Conservation (phyloP, 306 rosid species). For the Fragaria nilgerrensis region DNA sequence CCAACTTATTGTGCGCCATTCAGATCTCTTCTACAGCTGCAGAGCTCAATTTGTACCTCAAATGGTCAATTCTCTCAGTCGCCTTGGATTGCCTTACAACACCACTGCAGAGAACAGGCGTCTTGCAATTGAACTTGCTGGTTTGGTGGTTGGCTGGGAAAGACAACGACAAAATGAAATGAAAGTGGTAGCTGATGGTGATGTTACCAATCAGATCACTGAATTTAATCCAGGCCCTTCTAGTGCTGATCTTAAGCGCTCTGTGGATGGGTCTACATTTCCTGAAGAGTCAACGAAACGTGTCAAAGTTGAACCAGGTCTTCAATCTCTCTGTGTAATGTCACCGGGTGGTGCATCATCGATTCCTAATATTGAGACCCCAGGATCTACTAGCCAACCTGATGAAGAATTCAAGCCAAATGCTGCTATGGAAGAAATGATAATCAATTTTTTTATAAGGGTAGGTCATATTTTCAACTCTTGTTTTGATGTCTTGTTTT, state of each 20-base stretch:
- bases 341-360: conserved; percentile 98
- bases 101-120: conserved; percentile 94
- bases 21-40: conserved; percentile 96
- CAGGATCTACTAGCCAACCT: conserved; percentile 89
- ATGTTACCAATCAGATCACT: conserved; percentile 55
- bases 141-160: conserved; percentile 99
- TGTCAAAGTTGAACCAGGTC: conserved; percentile 96
- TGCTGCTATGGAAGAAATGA: conserved; percentile 99
- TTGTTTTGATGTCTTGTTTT: conserved; percentile 10
- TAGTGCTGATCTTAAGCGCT: conserved; percentile 62
- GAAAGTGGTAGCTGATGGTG: conserved; percentile 71
- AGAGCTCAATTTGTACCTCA: conserved; percentile 99
- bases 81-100: conserved; percentile 94
- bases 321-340: conserved; percentile 84
- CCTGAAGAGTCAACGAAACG: conserved; percentile 89
- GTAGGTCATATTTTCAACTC: conserved; percentile 51
- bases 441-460: conserved; percentile 92
- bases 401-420: conserved; percentile 99
- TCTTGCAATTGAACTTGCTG: conserved; percentile 98
- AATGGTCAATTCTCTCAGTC: conserved; percentile 98
- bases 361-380: conserved; percentile 86
- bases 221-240: conserved; percentile 71
- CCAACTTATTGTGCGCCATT: conserved; percentile 98
- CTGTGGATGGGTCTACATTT: conserved; percentile 80
- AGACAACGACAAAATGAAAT: conserved; percentile 92